These are phyloP conservation scores for Trichoderma koningii DNA, from an alignment of 2,329 filamentous ascomycete genomes.

Conservation along the genomic window DNA sequence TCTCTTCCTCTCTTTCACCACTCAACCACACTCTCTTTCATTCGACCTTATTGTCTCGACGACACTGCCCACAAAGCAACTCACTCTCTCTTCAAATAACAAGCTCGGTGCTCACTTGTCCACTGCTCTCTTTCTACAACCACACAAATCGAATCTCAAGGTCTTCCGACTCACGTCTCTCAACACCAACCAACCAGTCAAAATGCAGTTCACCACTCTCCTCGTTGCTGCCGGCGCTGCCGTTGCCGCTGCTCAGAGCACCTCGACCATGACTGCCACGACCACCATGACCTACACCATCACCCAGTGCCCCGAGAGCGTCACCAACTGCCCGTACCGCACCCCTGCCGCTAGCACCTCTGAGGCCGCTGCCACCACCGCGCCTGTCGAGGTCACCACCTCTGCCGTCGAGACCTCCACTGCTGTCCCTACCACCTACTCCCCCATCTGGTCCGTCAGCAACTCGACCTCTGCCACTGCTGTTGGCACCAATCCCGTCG, in stretches of 20 bases:
- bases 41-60: conserved; percentile 23
- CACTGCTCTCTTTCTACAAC: conserved; percentile 16
- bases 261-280: conserved; percentile 49
- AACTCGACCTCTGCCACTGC: conserved; percentile 39
- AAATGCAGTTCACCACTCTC: conserved; percentile 51
- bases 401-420: conserved; percentile 29
- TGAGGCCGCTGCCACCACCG: conserved; percentile 13
- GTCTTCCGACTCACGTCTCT: background rate
- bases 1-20: background rate
- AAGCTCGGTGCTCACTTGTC: conserved; percentile 17
- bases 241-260: conserved; percentile 37
- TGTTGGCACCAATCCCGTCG: conserved; percentile 25
- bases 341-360: conserved; percentile 32
- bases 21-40: conserved; percentile 24
- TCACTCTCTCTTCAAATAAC: conserved; percentile 13
- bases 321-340: conserved; percentile 48
- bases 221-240: conserved; percentile 45
- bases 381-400: conserved; percentile 38
- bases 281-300: conserved; percentile 49
- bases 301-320: conserved; percentile 50
- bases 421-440: conserved; percentile 28
- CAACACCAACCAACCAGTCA: conserved; percentile 33
- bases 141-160: background rate
- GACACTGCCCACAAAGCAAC: conserved; percentile 7
- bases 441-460: conserved; percentile 37